Conservation (phyloP, 1,139 yeast genomes). For the Nakaseomyces delphensis region DNA sequence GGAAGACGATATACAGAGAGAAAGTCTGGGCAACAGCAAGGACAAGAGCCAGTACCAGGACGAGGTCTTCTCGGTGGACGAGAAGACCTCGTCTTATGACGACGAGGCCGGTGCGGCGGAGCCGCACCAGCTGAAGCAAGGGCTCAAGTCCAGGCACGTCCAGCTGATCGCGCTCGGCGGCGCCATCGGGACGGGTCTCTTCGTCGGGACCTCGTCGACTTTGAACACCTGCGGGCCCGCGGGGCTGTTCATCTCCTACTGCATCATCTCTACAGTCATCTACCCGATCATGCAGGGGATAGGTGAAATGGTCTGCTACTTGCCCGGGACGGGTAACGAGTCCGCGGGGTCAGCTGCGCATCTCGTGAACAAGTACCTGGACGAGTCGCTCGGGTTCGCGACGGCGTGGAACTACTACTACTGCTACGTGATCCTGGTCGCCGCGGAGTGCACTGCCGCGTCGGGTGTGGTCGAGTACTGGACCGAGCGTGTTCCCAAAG, state of each 20-base stretch:
- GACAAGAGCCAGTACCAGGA: constrained; percentile 13
- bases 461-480: constrained; percentile 53
- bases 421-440: constrained; percentile 43
- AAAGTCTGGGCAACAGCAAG: not conserved
- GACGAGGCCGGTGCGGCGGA: not conserved
- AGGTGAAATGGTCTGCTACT: constrained; percentile 73
- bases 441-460: constrained; percentile 74
- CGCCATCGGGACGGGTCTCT: constrained; percentile 61
- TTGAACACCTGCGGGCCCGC: constrained; percentile 63
- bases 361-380: constrained; percentile 38
- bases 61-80: constrained; percentile 15
- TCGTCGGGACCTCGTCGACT: constrained; percentile 58
- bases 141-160: constrained; percentile 54
- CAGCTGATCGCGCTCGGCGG: constrained; percentile 84
- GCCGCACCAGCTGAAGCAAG: constrained; percentile 37
- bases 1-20: constrained; percentile 2
- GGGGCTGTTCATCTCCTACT: constrained; percentile 39
- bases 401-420: constrained; percentile 68
- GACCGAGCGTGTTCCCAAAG: constrained; percentile 38
- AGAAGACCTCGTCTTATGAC: no score
- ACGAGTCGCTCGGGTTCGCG: constrained; percentile 64
- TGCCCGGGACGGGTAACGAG: constrained; percentile 49
- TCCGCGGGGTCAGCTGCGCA: constrained; percentile 28
- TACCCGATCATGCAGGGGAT: constrained; percentile 57
- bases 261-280: constrained; percentile 38